Conservation (phyloP, 176 grass and related monocot genomes). For the Aegilops speltoides region DNA sequence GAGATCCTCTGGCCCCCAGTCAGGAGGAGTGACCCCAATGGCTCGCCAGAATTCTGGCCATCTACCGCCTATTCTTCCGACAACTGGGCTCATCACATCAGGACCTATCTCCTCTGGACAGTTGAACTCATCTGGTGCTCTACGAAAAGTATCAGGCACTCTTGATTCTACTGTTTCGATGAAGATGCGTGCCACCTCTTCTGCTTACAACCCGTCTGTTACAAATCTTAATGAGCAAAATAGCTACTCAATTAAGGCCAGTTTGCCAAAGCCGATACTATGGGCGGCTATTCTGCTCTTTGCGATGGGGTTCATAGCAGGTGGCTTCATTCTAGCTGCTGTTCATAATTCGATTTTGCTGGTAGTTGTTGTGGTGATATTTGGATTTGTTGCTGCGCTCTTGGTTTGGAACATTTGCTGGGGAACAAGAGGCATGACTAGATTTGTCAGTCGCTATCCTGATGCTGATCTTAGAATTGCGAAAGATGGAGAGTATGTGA, state of each 20-base stretch:
- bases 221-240: conserved; percentile 61
- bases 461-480: conserved; percentile 85
- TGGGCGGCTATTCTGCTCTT: conserved; percentile 61
- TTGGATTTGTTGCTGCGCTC: conserved; percentile 51
- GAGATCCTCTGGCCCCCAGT: conserved; percentile 75
- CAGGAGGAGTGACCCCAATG: conserved; percentile 76
- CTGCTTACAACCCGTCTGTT: conserved; percentile 70
- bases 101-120: conserved; percentile 69
- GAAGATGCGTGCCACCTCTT: conserved; percentile 57
- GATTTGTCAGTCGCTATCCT: conserved; percentile 62
- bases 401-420: conserved; percentile 68
- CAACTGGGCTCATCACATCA: conserved; percentile 92
- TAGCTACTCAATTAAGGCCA: conserved; percentile 61
- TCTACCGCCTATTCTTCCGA: conserved; percentile 62
- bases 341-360: conserved; percentile 62
- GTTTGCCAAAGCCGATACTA: conserved; percentile 50
- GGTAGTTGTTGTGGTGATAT: conserved; percentile 48
- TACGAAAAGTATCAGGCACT: conserved; percentile 57
- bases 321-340: conserved; percentile 69
- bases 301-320: conserved; percentile 55
- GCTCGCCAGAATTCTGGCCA: conserved; percentile 65
- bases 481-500: conserved; percentile 84
- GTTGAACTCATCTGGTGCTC: conserved; percentile 61
- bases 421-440: conserved; percentile 53
- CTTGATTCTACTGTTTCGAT: conserved; percentile 52